Base-by-base conservation (phyloP, 75 land plant genomes). In the Chamaecyparis obtusa region DNA sequence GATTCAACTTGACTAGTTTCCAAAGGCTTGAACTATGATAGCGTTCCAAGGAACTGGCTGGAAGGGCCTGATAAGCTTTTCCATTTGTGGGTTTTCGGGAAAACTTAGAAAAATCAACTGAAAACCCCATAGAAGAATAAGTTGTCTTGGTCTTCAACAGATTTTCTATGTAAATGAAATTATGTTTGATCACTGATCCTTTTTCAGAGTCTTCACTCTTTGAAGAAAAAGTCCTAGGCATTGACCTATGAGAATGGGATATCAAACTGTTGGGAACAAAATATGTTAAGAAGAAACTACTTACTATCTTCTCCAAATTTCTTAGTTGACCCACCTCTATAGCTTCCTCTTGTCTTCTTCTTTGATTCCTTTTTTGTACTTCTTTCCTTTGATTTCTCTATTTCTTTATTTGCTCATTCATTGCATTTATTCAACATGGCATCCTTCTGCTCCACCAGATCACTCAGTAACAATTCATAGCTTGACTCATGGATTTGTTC, bases 361-460 rank as follows among this genome's bases (percentile, higher is more conserved):
- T 33, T 83, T 55, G 32, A 74, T 8, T 78, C 39, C 84, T 80
- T 83, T 67, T 67, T 48, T 75, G 24, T 54, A 80, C 76, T 32
- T 9, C 77, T 44, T 35, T 27, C 37, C 55, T 39, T 60, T 54
- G 57, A 21, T 83, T 49, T 5, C 37, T 83, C 36, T 49, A 19
- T 49, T 83, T 83, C 21, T 83, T 36, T 32, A 14, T 51, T 24
- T 37, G 27, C 11, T 49, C 54, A 32, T 17, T 54, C 57, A 83
- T 54, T 30, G 51, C 15, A 11, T 33, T 19, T 74, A 32, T 49
- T 88, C 46, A 30, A 39, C 56, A 24, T 17, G 8, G 87, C 36
- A 54, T 19, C 56, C 74, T 85, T 76, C 48, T 79, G 48, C 88
- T 89, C 90, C n/a, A 89, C 90, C 30, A 89, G 88, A 84, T 89